Evolutionary conservation across 345 rosid genomes (phyloP), one percentile per base, ranked within the genome.

Genomic region (Erysimum cheiranthoides): DNA sequence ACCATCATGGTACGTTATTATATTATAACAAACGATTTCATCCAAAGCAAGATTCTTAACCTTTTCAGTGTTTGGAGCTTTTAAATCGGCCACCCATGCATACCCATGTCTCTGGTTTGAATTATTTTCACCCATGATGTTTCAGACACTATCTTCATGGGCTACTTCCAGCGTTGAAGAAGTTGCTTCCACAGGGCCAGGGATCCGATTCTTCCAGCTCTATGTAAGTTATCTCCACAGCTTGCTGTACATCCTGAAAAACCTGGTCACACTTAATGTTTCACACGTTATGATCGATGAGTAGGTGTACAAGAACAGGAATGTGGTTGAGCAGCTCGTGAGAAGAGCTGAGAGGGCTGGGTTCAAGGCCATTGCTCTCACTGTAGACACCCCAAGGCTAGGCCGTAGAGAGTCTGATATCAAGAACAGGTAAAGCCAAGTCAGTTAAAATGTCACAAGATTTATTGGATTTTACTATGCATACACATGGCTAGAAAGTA

Each of bases 351-450:
- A 93, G 71, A 89, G 74, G 77, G 96, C 95, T 61, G 98, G 98
- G 13, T 93, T 87, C 85, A 90, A 88, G 87, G 98, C 98, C 50
- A 89, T 93, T 85, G 98, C 88, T 73, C 97, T 93, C 51, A 93
- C 98, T 51, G 98, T 93, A 28, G 97, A 93, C 53, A 86, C 92
- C 74, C 98, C 98, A 57, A 84, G 92, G 85, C 93, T 93, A 0
- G 98, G 98, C 11, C 94, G 96, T 45, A 86, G 98, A 66, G 98
- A 93, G 78, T 84, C 95, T 61, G 98, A 93, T 78, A 93, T 93
- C 85, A 93, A 89, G 84, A 93, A 90, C 83, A 83, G 91, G 98
- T 90, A 49, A 51, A 40, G 25, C 39, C 39, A 38, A 8, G 2
- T 49, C n/a, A 72, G 1, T 61, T 39, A 14, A 38, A 39, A n/a